A percentile compares a stretch with the other conserved stretches of the same genome.
Evolutionary conservation across 2,329 filamentous ascomycete genomes (phyloP).

Genomic region (Colletotrichum neosansevieriae): DNA sequence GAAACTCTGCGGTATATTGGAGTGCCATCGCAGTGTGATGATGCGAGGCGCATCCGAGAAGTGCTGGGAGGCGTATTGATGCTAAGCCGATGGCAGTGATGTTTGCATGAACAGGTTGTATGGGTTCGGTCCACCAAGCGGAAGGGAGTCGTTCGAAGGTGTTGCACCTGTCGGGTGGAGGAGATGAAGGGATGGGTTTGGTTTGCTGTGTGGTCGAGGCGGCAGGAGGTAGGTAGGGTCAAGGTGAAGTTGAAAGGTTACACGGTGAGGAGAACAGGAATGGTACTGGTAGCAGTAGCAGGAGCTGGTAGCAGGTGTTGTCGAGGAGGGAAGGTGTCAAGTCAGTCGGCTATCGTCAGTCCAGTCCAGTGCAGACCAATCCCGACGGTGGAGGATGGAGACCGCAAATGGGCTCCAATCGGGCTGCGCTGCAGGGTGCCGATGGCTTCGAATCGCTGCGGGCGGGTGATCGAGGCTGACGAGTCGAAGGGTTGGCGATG

Average conservation of each 20-base stretch:
- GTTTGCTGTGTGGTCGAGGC: neutral
- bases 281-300: neutral
- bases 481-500: slow-evolving; percentile 8
- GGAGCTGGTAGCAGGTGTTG: slow-evolving; percentile 1
- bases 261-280: slow-evolving; percentile 7
- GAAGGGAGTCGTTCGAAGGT: slow-evolving; percentile 12
- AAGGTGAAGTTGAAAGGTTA: slow-evolving; percentile 9
- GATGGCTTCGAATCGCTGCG: slow-evolving; percentile 12
- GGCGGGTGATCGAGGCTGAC: slow-evolving; percentile 17
- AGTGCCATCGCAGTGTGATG: slow-evolving; percentile 60
- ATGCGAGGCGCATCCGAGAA: slow-evolving; percentile 53
- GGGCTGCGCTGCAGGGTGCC: slow-evolving; percentile 33
- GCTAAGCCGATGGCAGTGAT: slow-evolving; percentile 21
- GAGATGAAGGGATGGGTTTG: slow-evolving; percentile 12
- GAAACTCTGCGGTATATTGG: slow-evolving; percentile 81
- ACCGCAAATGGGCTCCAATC: slow-evolving; percentile 34
- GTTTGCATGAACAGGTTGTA: slow-evolving; percentile 22
- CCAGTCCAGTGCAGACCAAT: slow-evolving; percentile 2
- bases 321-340: slow-evolving; percentile 16
- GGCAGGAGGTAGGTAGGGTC: neutral
- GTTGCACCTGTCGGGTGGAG: slow-evolving; percentile 15
- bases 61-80: slow-evolving; percentile 24
- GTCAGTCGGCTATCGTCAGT: slow-evolving; percentile 30
- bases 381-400: slow-evolving; percentile 16
- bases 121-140: slow-evolving; percentile 9